Conservation (phyloP, 2,329 filamentous ascomycete species). For the Diaporthe ampelina region DNA sequence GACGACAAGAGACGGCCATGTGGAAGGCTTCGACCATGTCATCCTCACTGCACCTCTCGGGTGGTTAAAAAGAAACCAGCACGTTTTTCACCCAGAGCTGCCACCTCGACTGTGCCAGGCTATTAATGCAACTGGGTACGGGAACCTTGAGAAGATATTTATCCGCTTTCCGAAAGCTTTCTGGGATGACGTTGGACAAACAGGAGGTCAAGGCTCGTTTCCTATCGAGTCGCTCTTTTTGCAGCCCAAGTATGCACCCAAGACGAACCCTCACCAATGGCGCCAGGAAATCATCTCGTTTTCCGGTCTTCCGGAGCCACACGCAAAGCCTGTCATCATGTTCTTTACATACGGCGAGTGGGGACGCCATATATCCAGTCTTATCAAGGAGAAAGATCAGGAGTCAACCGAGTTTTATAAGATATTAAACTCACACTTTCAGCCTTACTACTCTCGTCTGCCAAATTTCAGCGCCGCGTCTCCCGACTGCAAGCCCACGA, state of each 20-base stretch:
- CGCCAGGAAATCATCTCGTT: not conserved
- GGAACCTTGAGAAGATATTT: not conserved
- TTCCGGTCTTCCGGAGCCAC: not conserved
- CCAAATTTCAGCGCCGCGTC: not conserved
- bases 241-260: not conserved
- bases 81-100: not conserved
- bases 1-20: not conserved
- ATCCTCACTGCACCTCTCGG: not conserved
- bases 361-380: not conserved
- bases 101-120: not conserved
- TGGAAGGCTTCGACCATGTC: not conserved
- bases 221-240: not conserved
- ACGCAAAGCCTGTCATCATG: not conserved
- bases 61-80: not conserved
- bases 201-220: not conserved
- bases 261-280: not conserved
- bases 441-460: conserved; percentile 9
- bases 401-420: not conserved
- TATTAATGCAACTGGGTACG: not conserved
- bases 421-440: not conserved
- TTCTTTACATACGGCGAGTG: not conserved
- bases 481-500: not conserved
- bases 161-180: not conserved
- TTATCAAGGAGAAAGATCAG: not conserved
- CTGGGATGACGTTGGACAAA: not conserved